Evolutionary conservation across 2,329 filamentous ascomycete genomes (phyloP).

Genomic region (Byssothecium circinans): DNA sequence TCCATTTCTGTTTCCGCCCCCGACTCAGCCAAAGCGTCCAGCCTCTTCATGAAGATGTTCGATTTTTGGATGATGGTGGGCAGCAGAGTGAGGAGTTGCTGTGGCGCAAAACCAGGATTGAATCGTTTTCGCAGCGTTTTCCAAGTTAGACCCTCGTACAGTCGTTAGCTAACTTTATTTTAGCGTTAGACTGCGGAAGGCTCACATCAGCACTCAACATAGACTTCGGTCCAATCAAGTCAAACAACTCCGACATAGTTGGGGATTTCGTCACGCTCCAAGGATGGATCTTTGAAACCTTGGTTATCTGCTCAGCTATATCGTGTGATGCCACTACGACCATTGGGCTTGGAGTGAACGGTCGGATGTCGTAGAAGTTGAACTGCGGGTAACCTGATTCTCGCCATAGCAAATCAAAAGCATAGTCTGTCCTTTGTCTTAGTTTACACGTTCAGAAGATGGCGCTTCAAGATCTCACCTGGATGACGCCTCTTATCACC

Average conservation of each 20-base stretch:
- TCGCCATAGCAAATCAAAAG: constrained; percentile 32
- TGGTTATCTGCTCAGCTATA: constrained; percentile 39
- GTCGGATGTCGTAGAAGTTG: constrained; percentile 36
- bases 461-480: constrained; percentile 18
- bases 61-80: constrained; percentile 41
- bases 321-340: constrained; percentile 33
- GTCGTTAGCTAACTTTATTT: neutral
- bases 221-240: constrained; percentile 32
- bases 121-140: constrained; percentile 40
- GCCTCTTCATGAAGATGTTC: constrained; percentile 33
- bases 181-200: neutral
- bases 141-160: constrained; percentile 32
- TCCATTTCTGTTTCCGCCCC: constrained; percentile 33
- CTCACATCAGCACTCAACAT: constrained; percentile 29
- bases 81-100: constrained; percentile 40
- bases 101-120: constrained; percentile 42
- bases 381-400: constrained; percentile 30
- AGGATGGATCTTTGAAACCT: constrained; percentile 28
- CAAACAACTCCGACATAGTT: constrained; percentile 26
- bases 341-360: constrained; percentile 28
- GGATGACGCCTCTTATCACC: constrained; percentile 31
- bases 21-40: constrained; percentile 30
- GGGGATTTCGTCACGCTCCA: constrained; percentile 40
- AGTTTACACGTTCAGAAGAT: neutral
- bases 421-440: constrained; percentile 31